Evolutionary conservation across 1,139 yeast genomes (phyloP), one percentile per base, ranked within the genome.

Genomic region (Pichia sp.): DNA sequence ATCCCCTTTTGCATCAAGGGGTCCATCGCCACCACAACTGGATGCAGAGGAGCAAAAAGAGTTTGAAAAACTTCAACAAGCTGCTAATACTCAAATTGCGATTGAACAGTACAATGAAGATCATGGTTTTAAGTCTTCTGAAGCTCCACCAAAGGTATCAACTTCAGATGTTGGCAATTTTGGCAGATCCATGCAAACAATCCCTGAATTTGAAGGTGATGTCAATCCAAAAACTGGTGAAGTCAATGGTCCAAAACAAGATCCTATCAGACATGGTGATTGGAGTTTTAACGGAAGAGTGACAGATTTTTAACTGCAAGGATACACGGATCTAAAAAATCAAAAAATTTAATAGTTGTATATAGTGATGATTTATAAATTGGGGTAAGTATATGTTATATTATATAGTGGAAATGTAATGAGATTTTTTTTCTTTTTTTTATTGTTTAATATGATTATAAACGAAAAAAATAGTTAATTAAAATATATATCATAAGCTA

Each of bases 241-340:
- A 67, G 73, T 83, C 34, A 96, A 96, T 39, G 99, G 98, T 0
- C 99, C 99, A n/a, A 94, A 94, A 62, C 97, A 92, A 66, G 97
- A 94, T 61, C 99, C 99, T 0, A 73, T 88, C 57, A 80, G 82
- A 59, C 95, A 88, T 62, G 92, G 90, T 40, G 99, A 94, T 60
- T 94, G 95, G 79, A 82, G 96, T 4, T 94, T 83, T 65, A 90
- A 92, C 63, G 98, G 98, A 0, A 78, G 97, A 63, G 96, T 88
- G 33, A 90, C 97, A 2, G 99, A 94, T 65, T 94, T 92, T 63
- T 92, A 69, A 44, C 5, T 11, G 25, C 11, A 4, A n/a, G 3
- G 9, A n/a, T 29, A 7, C 61, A 18, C 18, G 18, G 18, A 18
- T 18, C 18, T 18, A 18, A 18, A 18, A 18, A 18, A 18, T 18